A percentile compares a stretch with the other conserved stretches of the same genome.
phyloP scores from a whole-genome alignment of 1,284 basidiomycete genomes.

The Sutorius eximius region DNA sequence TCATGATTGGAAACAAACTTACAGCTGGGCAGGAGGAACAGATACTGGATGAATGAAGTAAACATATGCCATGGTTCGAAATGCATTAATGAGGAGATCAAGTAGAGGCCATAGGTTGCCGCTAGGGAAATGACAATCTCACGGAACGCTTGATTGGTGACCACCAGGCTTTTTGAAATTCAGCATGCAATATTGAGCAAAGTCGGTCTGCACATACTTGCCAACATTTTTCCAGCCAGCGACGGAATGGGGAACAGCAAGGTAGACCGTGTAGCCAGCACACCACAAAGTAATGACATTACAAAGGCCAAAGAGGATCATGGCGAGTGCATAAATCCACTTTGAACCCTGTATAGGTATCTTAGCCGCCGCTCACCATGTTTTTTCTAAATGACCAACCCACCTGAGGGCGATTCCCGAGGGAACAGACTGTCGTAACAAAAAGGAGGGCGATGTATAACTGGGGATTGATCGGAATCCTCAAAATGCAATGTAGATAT shows the following conservation, averaged over 20 bases:
- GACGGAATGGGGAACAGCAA: constrained; percentile 73
- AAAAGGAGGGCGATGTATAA: constrained; percentile 77
- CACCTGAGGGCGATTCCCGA: constrained; percentile 84
- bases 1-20: constrained; percentile 31
- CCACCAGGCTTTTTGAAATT: constrained; percentile 49
- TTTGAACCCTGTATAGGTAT: constrained; percentile 61
- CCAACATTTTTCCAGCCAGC: constrained; percentile 73
- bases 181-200: constrained; percentile 1
- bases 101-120: constrained; percentile 89
- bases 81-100: constrained; percentile 83
- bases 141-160: constrained; percentile 69
- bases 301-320: constrained; percentile 72
- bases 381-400: constrained; percentile 13
- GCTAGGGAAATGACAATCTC: constrained; percentile 79
- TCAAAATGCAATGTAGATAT: neutral
- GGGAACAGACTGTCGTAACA: constrained; percentile 75
- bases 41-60: constrained; percentile 83
- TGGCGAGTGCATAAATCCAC: constrained; percentile 77
- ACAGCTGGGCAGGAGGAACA: constrained; percentile 79
- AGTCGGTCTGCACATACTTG: constrained; percentile 43
- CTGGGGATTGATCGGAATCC: constrained; percentile 31
- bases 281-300: constrained; percentile 84
- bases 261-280: constrained; percentile 84
- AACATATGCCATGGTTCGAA: constrained; percentile 95
- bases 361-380: constrained; percentile 1